Percentiles rank a stretch among this genome's conserved stretches.
phyloP scores from a whole-genome alignment of 2,329 filamentous ascomycete genomes.

The Penicillium rolfsii region DNA sequence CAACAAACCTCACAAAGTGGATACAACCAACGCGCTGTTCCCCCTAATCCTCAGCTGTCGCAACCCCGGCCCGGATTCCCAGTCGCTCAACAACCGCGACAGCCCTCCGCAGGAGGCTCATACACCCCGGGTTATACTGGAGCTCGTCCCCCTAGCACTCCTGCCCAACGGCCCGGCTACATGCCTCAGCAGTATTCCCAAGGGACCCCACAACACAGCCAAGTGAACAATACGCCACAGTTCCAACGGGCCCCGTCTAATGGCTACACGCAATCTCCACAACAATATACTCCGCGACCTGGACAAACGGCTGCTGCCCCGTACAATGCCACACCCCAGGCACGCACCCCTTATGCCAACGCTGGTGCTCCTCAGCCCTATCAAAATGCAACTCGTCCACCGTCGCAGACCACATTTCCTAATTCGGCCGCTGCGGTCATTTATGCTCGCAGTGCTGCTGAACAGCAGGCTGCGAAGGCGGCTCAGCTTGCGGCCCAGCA shows the following conservation, averaged over 20 bases:
- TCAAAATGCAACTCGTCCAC: constrained; percentile 36
- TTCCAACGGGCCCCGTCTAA: constrained; percentile 47
- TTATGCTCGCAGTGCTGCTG: constrained; percentile 45
- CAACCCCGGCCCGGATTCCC: constrained; percentile 35
- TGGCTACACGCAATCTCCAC: constrained; percentile 40
- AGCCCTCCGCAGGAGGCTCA: constrained; percentile 35
- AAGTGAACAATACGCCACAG: constrained; percentile 42
- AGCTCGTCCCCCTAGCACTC: constrained; percentile 40
- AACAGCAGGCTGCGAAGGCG: constrained; percentile 46
- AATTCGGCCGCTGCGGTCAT: constrained; percentile 41
- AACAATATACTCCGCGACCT: constrained; percentile 41
- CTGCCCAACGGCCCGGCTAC: constrained; percentile 43
- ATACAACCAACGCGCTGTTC: constrained; percentile 42
- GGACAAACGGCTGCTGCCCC: constrained; percentile 32
- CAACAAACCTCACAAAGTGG: constrained; percentile 35
- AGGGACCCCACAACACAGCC: constrained; percentile 38
- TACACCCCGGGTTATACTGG: constrained; percentile 41
- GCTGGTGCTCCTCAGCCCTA: constrained; percentile 35
- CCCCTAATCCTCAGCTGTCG: constrained; percentile 34
- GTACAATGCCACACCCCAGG: constrained; percentile 40
- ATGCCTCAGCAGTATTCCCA: constrained; percentile 42
- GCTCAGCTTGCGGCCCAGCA: constrained; percentile 41
- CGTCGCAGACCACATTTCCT: constrained; percentile 36
- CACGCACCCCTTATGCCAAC: constrained; percentile 41
- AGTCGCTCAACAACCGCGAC: constrained; percentile 38